Evolutionary conservation across 2,329 filamentous ascomycete genomes (phyloP).

Genomic region (Fusarium newnesense): DNA sequence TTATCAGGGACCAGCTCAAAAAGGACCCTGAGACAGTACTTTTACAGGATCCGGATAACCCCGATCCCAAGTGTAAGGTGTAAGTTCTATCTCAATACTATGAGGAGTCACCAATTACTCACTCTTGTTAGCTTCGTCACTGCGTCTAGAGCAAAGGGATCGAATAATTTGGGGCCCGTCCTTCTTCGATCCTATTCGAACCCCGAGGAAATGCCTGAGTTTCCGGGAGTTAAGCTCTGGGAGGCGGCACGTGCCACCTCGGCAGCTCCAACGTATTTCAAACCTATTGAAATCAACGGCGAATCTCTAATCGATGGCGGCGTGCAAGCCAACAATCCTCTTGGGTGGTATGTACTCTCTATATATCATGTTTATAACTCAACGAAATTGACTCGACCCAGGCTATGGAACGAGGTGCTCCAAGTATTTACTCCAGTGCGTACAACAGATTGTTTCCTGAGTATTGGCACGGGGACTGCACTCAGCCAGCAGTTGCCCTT

Average conservation of each 20-base stretch:
- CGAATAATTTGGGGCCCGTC: background rate
- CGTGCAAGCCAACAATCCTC: background rate
- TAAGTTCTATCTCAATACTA: background rate
- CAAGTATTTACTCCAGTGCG: background rate
- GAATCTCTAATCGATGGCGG: background rate
- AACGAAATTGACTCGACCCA: background rate
- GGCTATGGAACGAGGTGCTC: background rate
- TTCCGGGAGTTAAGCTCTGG: background rate
- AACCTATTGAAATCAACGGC: background rate
- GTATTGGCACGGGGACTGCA: background rate
- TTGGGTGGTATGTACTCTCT: background rate
- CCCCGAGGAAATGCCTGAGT: background rate
- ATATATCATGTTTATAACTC: background rate
- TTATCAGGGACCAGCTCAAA: background rate
- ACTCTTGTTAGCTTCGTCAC: background rate
- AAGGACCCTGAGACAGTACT: background rate
- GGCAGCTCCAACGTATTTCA: background rate
- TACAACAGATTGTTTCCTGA: fast-evolving
- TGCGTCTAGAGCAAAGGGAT: fast-evolving
- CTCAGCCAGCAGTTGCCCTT: background rate
- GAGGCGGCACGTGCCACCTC: background rate
- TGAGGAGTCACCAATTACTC: background rate
- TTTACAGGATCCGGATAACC: background rate
- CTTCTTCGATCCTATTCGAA: background rate
- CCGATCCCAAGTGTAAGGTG: background rate